A percentile compares a stretch with the other conserved stretches of the same genome.
These are phyloP conservation scores for Phytopythium boreale DNA, from an alignment of 352 stramenopile species.

Conservation along the genomic window DNA sequence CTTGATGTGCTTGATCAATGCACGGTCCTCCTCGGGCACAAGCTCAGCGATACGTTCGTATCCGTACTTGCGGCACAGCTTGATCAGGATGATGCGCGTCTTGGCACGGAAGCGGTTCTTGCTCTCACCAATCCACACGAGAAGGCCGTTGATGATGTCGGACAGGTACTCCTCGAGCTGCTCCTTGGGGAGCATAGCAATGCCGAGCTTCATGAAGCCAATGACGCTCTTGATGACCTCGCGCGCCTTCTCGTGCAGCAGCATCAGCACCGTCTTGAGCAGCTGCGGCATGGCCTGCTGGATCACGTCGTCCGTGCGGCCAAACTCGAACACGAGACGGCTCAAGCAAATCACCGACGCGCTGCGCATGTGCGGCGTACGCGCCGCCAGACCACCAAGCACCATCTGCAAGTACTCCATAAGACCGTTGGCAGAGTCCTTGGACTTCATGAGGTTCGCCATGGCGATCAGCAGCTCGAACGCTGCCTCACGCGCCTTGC, in stretches of 20 bases:
- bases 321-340: constrained; percentile 95
- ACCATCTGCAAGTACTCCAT: constrained; percentile 93
- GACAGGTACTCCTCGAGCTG: constrained; percentile 89
- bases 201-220: constrained; percentile 94
- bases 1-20: constrained; percentile 94
- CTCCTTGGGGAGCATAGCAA: constrained; percentile 89
- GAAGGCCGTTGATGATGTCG: constrained; percentile 89
- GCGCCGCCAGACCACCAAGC: constrained; percentile 89
- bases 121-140: constrained; percentile 93
- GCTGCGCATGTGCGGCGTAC: constrained; percentile 95
- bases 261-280: constrained; percentile 91
- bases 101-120: constrained; percentile 96
- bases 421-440: constrained; percentile 70
- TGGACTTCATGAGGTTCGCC: constrained; percentile 62
- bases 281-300: constrained; percentile 82
- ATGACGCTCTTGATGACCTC: constrained; percentile 97
- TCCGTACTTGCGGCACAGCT: constrained; percentile 92
- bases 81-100: constrained; percentile 95
- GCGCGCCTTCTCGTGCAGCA: constrained; percentile 91
- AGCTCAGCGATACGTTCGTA: constrained; percentile 90
- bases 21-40: constrained; percentile 87
- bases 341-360: constrained; percentile 93
- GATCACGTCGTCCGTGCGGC: constrained; percentile 63
- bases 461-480: constrained; percentile 87
- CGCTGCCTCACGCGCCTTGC: constrained; percentile 87